Percentiles rank a stretch among this genome's conserved stretches.
phyloP scores from a whole-genome alignment of 257 asterid species.

The Galeopsis tetrahit region DNA sequence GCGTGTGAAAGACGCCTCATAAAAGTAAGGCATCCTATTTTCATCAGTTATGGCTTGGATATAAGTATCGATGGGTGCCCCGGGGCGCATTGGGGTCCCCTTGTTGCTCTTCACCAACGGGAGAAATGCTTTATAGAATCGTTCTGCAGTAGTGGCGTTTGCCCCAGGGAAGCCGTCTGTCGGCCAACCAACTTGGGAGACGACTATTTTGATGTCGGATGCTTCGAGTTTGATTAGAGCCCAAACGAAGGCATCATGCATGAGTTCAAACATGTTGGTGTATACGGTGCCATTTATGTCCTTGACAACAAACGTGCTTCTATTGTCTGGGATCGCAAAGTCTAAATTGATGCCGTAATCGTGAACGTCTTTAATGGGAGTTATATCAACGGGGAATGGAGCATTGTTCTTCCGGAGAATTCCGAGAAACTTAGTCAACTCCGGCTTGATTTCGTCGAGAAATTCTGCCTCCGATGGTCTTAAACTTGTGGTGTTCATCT shows the following conservation, averaged over 20 bases:
- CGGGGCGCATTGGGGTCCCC: conserved; percentile 55
- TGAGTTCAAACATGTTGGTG: conserved; percentile 41
- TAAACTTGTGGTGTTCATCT: conserved; percentile 34
- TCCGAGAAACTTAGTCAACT: background rate
- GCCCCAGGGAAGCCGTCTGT: conserved; percentile 47
- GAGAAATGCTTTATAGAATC: conserved; percentile 40
- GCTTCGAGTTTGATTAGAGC: conserved; percentile 41
- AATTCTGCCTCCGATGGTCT: conserved; percentile 57
- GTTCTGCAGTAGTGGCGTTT: conserved; percentile 31
- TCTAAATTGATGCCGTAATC: background rate
- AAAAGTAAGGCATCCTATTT: background rate
- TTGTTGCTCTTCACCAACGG: conserved; percentile 29
- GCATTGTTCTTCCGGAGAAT: conserved; percentile 7
- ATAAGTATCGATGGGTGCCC: conserved; percentile 34
- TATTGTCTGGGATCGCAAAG: conserved; percentile 44
- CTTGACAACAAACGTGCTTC: background rate
- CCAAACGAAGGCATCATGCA: conserved; percentile 38
- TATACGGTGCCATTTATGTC: conserved; percentile 37
- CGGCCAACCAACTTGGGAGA: conserved; percentile 55
- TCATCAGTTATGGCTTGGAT: background rate
- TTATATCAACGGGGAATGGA: conserved; percentile 28
- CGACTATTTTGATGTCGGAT: conserved; percentile 25
- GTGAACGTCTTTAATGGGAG: background rate
- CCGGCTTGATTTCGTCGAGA: conserved; percentile 25
- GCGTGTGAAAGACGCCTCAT: conserved; percentile 16